phyloP scores from a whole-genome alignment of 1,284 basidiomycete genomes.

The Anthracocystis walkeri region DNA sequence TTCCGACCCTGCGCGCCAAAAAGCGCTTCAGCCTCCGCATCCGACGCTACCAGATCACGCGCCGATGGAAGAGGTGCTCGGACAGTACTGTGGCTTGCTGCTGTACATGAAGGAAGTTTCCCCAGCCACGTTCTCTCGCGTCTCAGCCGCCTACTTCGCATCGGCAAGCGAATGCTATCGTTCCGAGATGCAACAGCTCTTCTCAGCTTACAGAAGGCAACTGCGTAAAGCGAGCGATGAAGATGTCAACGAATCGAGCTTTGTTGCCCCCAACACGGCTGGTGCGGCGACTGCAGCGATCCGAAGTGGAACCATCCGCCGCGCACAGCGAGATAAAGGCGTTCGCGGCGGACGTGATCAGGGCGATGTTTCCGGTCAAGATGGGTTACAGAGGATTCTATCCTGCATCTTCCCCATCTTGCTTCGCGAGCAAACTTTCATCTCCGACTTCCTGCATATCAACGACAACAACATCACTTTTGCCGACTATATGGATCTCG shows the following conservation, averaged over 20 bases:
- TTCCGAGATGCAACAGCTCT: slow-evolving; percentile 59
- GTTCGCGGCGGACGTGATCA: slow-evolving; percentile 16
- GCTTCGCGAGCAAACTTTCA: slow-evolving; percentile 86
- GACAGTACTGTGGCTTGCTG: slow-evolving; percentile 87
- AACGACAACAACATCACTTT: slow-evolving; percentile 83
- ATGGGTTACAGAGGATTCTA: slow-evolving; percentile 82
- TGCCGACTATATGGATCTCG: slow-evolving; percentile 93
- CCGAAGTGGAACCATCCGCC: slow-evolving; percentile 52
- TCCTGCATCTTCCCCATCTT: slow-evolving; percentile 82
- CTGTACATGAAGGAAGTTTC: slow-evolving; percentile 92
- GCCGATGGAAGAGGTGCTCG: slow-evolving; percentile 81
- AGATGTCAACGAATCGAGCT: slow-evolving; percentile 49
- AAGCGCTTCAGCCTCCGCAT: slow-evolving; percentile 50
- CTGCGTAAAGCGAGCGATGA: slow-evolving; percentile 55
- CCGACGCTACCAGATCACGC: slow-evolving; percentile 59
- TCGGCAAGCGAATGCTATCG: slow-evolving; percentile 57
- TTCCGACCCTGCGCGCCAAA: slow-evolving; percentile 41
- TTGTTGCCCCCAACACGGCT: slow-evolving; percentile 20
- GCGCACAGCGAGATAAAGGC: slow-evolving; percentile 33
- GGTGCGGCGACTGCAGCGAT: slow-evolving; percentile 31
- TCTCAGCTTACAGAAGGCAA: slow-evolving; percentile 46
- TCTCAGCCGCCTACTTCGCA: slow-evolving; percentile 61
- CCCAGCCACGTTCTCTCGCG: slow-evolving; percentile 55
- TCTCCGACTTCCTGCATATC: slow-evolving; percentile 91
- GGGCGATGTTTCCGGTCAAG: slow-evolving; percentile 38